Evolutionary conservation across 139 green algal genomes (phyloP).

Genomic region (Medakamo hakoo): DNA sequence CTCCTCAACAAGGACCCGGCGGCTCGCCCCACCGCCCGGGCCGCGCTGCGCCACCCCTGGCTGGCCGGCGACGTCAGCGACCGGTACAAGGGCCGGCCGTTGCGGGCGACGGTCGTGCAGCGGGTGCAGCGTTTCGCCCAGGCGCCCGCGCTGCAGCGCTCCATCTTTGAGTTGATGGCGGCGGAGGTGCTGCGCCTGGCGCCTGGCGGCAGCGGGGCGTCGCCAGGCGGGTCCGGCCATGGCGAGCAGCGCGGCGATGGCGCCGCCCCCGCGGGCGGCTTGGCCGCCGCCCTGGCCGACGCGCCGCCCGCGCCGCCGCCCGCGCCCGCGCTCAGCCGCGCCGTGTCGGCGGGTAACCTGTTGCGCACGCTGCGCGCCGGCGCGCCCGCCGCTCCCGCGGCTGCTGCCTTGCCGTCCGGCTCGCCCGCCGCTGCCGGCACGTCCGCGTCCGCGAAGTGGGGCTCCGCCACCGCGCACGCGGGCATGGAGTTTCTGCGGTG

Average conservation of each 20-base stretch:
- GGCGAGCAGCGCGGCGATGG: neutral
- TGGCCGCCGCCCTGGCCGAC: neutral
- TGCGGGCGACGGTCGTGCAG: conserved; percentile 61
- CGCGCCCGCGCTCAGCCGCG: neutral
- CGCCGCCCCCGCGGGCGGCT: neutral
- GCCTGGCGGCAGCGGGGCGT: conserved; percentile 4
- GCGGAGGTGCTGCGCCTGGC: conserved; percentile 50
- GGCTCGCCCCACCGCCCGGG: conserved; percentile 38
- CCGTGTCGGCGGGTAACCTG: neutral
- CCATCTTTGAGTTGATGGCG: conserved; percentile 77
- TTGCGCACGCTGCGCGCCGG: neutral
- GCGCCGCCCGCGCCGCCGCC: neutral
- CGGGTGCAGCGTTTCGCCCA: conserved; percentile 62
- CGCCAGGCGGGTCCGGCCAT: neutral
- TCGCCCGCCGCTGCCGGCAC: neutral
- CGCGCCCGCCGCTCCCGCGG: neutral
- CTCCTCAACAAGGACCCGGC: conserved; percentile 62
- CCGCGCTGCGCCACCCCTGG: conserved; percentile 67
- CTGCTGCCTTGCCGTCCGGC: neutral
- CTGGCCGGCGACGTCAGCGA: conserved; percentile 22
- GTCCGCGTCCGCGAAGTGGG: no score
- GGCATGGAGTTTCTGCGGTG: no score
- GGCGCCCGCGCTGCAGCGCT: conserved; percentile 49
- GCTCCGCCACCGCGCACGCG: no score
- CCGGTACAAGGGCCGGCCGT: conserved; percentile 18